Evolutionary conservation across 768 basidiomycete genomes (phyloP).

Genomic region (Pleurotus djamor): DNA sequence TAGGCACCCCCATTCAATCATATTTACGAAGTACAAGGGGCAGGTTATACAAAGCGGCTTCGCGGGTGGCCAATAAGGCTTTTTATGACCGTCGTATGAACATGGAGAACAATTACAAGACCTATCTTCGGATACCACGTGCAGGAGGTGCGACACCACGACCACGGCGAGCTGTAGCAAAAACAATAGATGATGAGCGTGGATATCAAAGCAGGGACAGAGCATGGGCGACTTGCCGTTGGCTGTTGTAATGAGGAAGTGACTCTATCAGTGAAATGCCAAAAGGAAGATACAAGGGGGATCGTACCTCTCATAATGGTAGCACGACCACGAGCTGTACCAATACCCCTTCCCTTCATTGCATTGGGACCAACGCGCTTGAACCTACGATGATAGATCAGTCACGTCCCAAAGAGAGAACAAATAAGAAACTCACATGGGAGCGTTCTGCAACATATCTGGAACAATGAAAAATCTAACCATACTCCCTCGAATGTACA

Average conservation of each 20-base stretch:
- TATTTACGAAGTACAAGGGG: too few species aligned
- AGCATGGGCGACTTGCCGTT: conserved; percentile 54
- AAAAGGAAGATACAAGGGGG: conserved; percentile 10
- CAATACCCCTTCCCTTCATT: conserved; percentile 98
- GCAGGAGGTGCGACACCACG: conserved; percentile 73
- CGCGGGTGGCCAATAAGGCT: too few species aligned
- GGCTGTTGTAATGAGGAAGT: conserved; percentile 41
- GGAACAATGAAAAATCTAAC: conserved; percentile 98
- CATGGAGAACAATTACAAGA: background rate
- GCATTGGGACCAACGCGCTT: conserved; percentile 98
- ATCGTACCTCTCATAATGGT: conserved; percentile 94
- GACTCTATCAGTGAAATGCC: conserved; percentile 12
- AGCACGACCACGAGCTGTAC: conserved; percentile 97
- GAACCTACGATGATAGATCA: conserved; percentile 64
- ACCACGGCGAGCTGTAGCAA: conserved; percentile 72
- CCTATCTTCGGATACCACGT: conserved; percentile 81
- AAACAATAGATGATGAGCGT: conserved; percentile 15
- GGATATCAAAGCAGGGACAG: background rate
- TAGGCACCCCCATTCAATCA: too few species aligned
- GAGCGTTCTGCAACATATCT: conserved; percentile 98
- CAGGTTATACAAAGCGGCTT: too few species aligned
- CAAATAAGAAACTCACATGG: conserved; percentile 67
- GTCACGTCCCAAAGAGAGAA: conserved; percentile 1
- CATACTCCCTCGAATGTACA: conserved; percentile 98
- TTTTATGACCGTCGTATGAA: background rate